These are phyloP conservation scores for Colletotrichum limetticola DNA, from an alignment of 2,329 filamentous ascomycete species.

Conservation along the genomic window DNA sequence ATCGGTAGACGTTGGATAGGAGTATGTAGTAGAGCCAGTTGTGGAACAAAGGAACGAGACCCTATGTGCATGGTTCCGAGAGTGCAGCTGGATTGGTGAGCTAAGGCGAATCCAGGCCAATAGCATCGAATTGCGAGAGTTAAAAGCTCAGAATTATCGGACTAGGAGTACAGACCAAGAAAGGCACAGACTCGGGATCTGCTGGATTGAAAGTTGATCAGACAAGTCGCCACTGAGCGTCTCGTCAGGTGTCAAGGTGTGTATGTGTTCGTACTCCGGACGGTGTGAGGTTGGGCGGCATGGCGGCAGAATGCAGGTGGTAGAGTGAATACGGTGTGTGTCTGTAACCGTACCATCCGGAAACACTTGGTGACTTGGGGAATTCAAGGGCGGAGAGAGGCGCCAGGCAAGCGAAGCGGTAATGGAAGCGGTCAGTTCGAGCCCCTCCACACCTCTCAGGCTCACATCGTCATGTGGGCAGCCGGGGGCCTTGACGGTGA, in stretches of 20 bases:
- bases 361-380: not conserved
- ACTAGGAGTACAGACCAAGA: not conserved
- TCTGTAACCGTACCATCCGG: not conserved
- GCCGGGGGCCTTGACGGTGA: slow-evolving; percentile 13
- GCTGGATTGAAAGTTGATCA: slow-evolving; percentile 10
- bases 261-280: not conserved
- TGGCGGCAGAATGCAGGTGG: slow-evolving; percentile 4
- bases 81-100: slow-evolving; percentile 1
- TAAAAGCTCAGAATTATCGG: not conserved
- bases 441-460: slow-evolving; percentile 11
- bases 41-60: slow-evolving; percentile 18
- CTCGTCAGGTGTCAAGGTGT: not conserved
- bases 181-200: slow-evolving; percentile 12
- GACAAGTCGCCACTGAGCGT: slow-evolving; percentile 22
- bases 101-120: slow-evolving; percentile 20
- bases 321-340: not conserved
- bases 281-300: not conserved
- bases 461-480: slow-evolving; percentile 28
- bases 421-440: slow-evolving; percentile 19
- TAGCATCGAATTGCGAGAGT: not conserved
- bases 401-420: not conserved
- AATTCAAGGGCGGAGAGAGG: not conserved
- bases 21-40: not conserved
- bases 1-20: not conserved
- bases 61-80: slow-evolving; percentile 25